phyloP scores from a whole-genome alignment of 192 early-diverging fungal genomes.

The Tieghemiomyces parasiticus region DNA sequence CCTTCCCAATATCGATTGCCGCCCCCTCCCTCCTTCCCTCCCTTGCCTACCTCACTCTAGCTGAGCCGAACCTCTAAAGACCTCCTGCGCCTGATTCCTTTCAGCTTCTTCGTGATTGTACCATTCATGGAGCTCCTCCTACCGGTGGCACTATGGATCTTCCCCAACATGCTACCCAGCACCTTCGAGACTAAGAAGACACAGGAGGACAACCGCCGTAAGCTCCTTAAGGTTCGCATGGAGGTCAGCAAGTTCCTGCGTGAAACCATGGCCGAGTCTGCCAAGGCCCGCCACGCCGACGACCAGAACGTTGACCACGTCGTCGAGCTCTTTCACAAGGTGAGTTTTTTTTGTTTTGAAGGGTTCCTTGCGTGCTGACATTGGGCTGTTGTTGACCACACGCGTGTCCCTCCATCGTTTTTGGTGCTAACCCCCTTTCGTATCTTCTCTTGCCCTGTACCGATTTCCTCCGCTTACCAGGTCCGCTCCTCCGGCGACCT shows the following conservation, averaged over 20 bases:
- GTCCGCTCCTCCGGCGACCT: constrained; percentile 69
- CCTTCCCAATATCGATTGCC: too few relatives aligned
- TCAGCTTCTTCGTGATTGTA: constrained; percentile 78
- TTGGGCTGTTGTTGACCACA: too few relatives aligned
- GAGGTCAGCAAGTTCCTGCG: constrained; percentile 93
- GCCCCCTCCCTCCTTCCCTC: too few relatives aligned
- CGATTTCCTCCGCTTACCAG: too few relatives aligned
- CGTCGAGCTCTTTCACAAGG: constrained; percentile 57
- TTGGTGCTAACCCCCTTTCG: too few relatives aligned
- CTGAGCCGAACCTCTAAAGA: constrained; percentile 76
- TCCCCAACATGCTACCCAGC: constrained; percentile 93
- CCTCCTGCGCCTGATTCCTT: constrained; percentile 76
- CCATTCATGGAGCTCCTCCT: constrained; percentile 93
- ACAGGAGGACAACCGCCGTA: constrained; percentile 87
- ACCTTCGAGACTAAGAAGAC: constrained; percentile 80
- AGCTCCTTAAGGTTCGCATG: constrained; percentile 78
- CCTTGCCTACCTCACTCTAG: constrained; percentile 27
- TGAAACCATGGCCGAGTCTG: constrained; percentile 83
- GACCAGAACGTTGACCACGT: constrained; percentile 33
- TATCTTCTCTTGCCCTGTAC: too few relatives aligned
- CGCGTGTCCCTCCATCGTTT: too few relatives aligned
- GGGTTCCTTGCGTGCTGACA: too few relatives aligned
- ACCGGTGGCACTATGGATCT: constrained; percentile 79
- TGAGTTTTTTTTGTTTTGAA: too few relatives aligned
- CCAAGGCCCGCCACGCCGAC: constrained; percentile 22